Evolutionary conservation across 306 rosid species (phyloP), one percentile per base, ranked within the genome.

Genomic region (Amphicarpaea edgeworthii): DNA sequence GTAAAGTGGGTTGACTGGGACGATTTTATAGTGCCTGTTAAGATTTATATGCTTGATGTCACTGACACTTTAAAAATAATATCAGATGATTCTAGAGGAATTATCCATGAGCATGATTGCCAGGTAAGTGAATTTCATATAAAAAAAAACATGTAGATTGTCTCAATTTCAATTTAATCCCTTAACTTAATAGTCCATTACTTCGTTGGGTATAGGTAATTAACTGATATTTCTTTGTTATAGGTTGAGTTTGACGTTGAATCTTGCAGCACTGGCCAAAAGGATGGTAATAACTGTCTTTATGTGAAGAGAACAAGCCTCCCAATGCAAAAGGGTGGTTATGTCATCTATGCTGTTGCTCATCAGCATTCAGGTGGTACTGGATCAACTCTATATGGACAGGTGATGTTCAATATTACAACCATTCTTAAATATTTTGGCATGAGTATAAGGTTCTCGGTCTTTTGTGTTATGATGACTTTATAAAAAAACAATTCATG

Each of bases 311-410:
- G 51, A 53, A 49, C 86, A 62, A 80, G 19, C 64, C 65, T 81
- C 2, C 87, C 77, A 5, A 14, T 90, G 54, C 83, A 83, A 59
- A 59, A 20, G 3, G 88, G 86, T 55, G 96, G 96, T 14, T 90
- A 80, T 77, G 55, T 93, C 24, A 32, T 93, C 73, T 90, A 93
- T 53, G 94, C 86, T 77, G 89, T 75, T 58, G 94, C 95, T 68
- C 98, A 93, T 83, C 98, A 90, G 42, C 98, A 93, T 81, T 74
- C 88, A 1, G 95, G 95, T 12, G 98, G 88, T 30, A 47, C 26
- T 3, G 93, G 93, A 46, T 67, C 93, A 46, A 77, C 89, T 58
- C 79, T 93, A 9, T 90, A 88, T 67, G 83, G 97, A 86, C 84
- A 89, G 92, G 98, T 89, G 50, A 75, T 53, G 12, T 50, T 59